These are phyloP conservation scores for Calonectria crousiana DNA, from an alignment of 2,329 filamentous ascomycete genomes.

Conservation along the genomic window DNA sequence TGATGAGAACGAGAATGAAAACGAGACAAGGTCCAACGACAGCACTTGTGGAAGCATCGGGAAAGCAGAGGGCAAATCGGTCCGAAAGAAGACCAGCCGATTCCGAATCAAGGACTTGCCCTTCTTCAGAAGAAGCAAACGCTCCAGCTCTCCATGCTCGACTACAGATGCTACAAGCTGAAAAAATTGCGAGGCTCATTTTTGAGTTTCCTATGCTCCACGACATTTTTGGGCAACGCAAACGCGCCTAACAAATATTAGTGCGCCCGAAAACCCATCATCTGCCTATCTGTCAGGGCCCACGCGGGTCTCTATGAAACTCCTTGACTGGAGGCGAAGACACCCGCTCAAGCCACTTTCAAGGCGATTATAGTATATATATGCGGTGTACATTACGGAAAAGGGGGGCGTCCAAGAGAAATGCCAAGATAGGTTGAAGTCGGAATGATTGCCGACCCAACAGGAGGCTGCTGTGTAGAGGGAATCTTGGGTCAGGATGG, in stretches of 20 bases:
- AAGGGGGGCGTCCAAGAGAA: slow-evolving; percentile 17
- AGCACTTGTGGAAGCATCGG: slow-evolving; percentile 55
- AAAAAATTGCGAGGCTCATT: slow-evolving; percentile 36
- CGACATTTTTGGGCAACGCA: background rate
- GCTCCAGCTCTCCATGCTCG: slow-evolving; percentile 48
- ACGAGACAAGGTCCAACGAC: slow-evolving; percentile 43
- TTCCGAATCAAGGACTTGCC: slow-evolving; percentile 73
- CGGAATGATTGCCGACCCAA: slow-evolving; percentile 10
- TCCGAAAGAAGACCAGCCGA: slow-evolving; percentile 73
- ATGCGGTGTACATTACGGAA: slow-evolving; percentile 40
- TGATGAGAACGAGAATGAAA: slow-evolving; percentile 43
- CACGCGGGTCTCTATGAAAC: slow-evolving; percentile 21
- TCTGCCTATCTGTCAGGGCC: slow-evolving; percentile 17
- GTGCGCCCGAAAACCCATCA: slow-evolving; percentile 9
- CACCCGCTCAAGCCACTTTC: slow-evolving; percentile 21
- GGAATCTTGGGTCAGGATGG: slow-evolving; percentile 29
- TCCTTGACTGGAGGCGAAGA: slow-evolving; percentile 12
- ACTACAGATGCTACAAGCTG: slow-evolving; percentile 50
- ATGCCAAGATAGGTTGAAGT: background rate
- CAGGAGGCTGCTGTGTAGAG: slow-evolving; percentile 14
- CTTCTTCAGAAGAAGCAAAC: slow-evolving; percentile 67
- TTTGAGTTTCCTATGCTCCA: slow-evolving; percentile 10
- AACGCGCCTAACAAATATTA: background rate
- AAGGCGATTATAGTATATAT: slow-evolving; percentile 39
- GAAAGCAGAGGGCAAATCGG: slow-evolving; percentile 61